Percentiles rank a stretch among this genome's conserved stretches.
phyloP scores from a whole-genome alignment of 306 rosid species.

The Vachellia collinsii region DNA sequence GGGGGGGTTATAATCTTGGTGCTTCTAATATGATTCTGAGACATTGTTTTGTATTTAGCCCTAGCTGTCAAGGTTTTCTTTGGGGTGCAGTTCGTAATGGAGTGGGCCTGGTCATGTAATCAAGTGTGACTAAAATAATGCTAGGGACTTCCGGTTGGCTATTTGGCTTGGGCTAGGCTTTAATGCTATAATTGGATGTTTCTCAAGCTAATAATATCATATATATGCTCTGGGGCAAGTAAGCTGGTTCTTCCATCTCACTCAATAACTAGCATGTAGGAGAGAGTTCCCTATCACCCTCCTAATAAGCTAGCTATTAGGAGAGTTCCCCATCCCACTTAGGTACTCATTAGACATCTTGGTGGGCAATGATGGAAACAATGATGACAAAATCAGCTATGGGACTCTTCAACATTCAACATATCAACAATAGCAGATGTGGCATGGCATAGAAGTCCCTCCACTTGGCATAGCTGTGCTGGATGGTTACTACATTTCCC shows the following conservation, averaged over 20 bases:
- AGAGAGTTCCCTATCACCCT: no score
- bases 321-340: no score
- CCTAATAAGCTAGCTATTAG: no score
- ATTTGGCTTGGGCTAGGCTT: not conserved
- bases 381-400: not conserved
- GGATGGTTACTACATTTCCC: not conserved
- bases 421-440: not conserved
- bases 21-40: not conserved
- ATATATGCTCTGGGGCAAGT: no score
- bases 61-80: conserved; percentile 7
- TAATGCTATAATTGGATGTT: not conserved
- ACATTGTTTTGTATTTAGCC: not conserved
- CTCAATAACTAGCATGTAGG: no score
- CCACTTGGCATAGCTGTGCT: no score
- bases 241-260: no score
- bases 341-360: no score
- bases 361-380: no score
- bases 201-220: not conserved
- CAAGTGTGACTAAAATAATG: not conserved
- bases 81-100: not conserved
- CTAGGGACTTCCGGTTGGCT: not conserved
- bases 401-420: not conserved
- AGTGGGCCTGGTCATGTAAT: not conserved
- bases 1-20: not conserved
- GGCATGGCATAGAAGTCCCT: not conserved